These are phyloP conservation scores for Dioszegia aurantiaca DNA, from an alignment of 768 basidiomycete genomes.

Conservation along the genomic window DNA sequence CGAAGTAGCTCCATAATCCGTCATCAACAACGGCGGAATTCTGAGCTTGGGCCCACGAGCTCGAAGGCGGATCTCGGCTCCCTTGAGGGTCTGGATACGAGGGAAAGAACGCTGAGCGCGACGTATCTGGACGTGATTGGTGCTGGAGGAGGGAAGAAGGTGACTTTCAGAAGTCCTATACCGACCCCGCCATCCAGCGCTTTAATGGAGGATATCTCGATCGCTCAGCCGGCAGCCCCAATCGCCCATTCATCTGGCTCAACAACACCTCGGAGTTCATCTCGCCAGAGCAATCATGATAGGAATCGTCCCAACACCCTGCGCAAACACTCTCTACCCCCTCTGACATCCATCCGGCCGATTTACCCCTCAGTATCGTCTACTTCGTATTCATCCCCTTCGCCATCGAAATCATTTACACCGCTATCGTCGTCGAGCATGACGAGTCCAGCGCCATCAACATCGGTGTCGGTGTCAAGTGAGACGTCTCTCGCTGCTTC, in stretches of 20 bases:
- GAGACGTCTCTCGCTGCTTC: slow-evolving; percentile 13
- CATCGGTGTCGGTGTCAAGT: background rate
- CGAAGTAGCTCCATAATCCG: background rate
- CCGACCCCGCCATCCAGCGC: slow-evolving; percentile 38
- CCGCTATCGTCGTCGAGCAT: background rate
- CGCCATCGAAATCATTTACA: slow-evolving; percentile 10
- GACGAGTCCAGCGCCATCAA: background rate
- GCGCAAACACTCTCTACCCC: slow-evolving; percentile 30
- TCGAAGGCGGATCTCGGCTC: background rate
- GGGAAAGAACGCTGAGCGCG: slow-evolving; percentile 7
- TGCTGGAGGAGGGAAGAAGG: slow-evolving; percentile 34
- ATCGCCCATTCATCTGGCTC: background rate
- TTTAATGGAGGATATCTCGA: slow-evolving; percentile 22
- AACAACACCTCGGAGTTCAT: background rate
- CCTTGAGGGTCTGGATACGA: background rate
- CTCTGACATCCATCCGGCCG: slow-evolving; percentile 8
- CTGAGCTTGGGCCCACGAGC: background rate
- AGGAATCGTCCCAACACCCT: slow-evolving; percentile 8
- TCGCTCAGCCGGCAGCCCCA: background rate
- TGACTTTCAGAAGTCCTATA: slow-evolving; percentile 39
- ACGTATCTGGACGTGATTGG: background rate
- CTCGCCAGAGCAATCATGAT: slow-evolving; percentile 14
- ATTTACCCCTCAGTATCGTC: background rate
- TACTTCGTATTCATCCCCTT: background rate
- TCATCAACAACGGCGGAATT: background rate